phyloP scores from a whole-genome alignment of 2,329 filamentous ascomycete genomes.

The Ambrosiella cleistominuta region DNA sequence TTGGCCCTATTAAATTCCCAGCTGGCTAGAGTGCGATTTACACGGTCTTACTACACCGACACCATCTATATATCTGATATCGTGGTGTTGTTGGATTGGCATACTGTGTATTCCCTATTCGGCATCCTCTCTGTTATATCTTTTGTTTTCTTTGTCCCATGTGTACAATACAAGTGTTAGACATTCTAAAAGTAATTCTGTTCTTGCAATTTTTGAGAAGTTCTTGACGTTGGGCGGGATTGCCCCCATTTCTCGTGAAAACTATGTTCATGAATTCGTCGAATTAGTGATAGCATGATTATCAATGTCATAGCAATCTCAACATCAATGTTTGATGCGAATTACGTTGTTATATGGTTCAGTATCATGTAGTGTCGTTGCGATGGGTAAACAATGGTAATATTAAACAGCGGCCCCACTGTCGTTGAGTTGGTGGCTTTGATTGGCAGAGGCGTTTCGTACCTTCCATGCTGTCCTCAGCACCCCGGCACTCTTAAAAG shows the following conservation, averaged over 20 bases:
- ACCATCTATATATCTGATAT: no score
- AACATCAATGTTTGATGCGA: no score
- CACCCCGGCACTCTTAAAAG: not conserved
- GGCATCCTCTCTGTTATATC: slow-evolving; percentile 7
- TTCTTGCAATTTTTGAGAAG: not conserved
- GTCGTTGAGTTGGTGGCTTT: not conserved
- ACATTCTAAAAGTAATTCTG: slow-evolving; percentile 7
- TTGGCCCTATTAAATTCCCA: no score
- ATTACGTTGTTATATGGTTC: not conserved
- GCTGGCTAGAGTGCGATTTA: no score
- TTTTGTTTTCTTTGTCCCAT: slow-evolving; percentile 6
- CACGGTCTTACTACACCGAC: not conserved
- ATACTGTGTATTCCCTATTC: not conserved
- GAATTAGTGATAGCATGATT: no score
- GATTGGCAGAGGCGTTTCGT: not conserved
- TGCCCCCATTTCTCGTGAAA: no score
- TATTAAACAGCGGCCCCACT: slow-evolving; percentile 1
- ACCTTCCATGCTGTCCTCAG: slow-evolving; percentile 4
- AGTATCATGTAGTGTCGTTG: not conserved
- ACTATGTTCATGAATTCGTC: no score
- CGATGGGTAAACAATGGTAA: slow-evolving; percentile 1
- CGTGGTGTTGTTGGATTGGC: not conserved
- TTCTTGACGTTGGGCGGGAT: no score
- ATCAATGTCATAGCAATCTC: no score
- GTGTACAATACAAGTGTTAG: slow-evolving; percentile 14